Evolutionary conservation across 495 filamentous ascomycete genomes (phyloP), one percentile per base, ranked within the genome.

Genomic region (Talaromyces adpressus): DNA sequence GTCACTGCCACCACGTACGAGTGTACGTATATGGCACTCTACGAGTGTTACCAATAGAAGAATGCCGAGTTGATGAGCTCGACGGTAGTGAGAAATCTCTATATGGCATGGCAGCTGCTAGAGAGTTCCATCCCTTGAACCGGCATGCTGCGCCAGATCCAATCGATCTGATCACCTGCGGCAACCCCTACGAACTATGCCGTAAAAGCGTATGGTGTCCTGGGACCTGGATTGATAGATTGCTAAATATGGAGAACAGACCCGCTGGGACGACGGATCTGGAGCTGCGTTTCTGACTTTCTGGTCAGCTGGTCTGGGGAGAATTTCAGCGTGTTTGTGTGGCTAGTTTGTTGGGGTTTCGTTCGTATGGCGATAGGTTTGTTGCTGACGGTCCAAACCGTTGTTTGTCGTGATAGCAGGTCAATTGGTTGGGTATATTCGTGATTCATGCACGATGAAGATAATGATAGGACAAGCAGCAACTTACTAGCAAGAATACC

Each of bases 221-320:
- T 25, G 20, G 52, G 52, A 27, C 52, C 52, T 56, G 52, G n/a
- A 25, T 30, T n/a, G 52, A 56, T 29, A 25, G 27, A 56, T 27
- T 56, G 27, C 52, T 56, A 56, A 56, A 56, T 27, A 56, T 56
- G 52, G 52, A 56, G 52, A 56, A 27, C 22, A 27, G 52, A 56
- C 52, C 52, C 52, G 27, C 52, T 25, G 22, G 23, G 22, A 25
- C 52, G 52, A 29, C 49, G 18, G 49, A 29, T 27, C 52, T 56
- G 52, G 52, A 56, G 52, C 52, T 27, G 52, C 27, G 11, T 25
- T 53, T 53, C 49, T 53, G 49, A 53, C 23, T 23, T 25, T 53
- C 18, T 56, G 52, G 52, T 56, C 52, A 56, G 52, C 52, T 56
- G 52, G 52, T 56, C 52, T 56, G 52, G 52, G 52, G 52, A 56